Percentiles rank a stretch among this genome's conserved stretches.
Evolutionary conservation across 2,329 filamentous ascomycete species (phyloP).

Genomic region (Fusarium annulatum): DNA sequence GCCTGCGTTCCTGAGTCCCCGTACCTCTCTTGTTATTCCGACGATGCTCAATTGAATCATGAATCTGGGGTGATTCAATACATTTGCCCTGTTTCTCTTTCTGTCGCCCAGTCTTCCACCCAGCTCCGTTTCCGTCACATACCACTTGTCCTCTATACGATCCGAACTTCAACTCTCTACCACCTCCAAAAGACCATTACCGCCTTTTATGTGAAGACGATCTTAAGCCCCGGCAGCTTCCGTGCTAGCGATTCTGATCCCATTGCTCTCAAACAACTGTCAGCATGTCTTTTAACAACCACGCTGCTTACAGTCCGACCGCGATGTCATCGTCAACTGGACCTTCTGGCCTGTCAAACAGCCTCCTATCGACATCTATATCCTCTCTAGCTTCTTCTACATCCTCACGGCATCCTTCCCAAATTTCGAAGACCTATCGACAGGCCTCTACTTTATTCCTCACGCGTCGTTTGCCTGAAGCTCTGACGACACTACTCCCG

Average conservation of each 20-base stretch:
- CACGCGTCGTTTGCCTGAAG: conserved; percentile 91
- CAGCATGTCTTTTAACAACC: conserved; percentile 59
- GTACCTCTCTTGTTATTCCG: conserved; percentile 18
- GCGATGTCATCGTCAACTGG: conserved; percentile 46
- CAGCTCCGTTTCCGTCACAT: conserved; percentile 6
- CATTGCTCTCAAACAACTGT: conserved; percentile 2
- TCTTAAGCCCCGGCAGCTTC: conserved; percentile 7
- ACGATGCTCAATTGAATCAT: conserved; percentile 32
- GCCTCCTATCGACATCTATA: conserved; percentile 71
- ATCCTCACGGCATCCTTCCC: conserved; percentile 70
- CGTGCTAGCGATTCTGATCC: conserved; percentile 6
- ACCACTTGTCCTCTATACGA: conserved; percentile 21
- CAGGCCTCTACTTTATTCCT: conserved; percentile 94
- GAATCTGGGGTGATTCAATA: conserved; percentile 38
- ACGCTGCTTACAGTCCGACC: conserved; percentile 59
- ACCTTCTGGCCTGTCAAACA: conserved; percentile 60
- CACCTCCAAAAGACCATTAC: conserved; percentile 12
- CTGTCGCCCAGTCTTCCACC: conserved; percentile 9
- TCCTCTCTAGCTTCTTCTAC: conserved; percentile 74
- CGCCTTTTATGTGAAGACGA: conserved; percentile 30
- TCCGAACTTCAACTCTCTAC: conserved; percentile 3
- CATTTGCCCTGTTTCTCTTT: conserved; percentile 21
- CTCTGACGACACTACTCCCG: conserved; percentile 84
- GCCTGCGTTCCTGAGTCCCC: conserved; percentile 22
- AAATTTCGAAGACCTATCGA: conserved; percentile 92